A percentile compares a stretch with the other conserved stretches of the same genome.
Conservation (phyloP, 2,329 filamentous ascomycete species). For the Botrytis pseudocinerea region DNA sequence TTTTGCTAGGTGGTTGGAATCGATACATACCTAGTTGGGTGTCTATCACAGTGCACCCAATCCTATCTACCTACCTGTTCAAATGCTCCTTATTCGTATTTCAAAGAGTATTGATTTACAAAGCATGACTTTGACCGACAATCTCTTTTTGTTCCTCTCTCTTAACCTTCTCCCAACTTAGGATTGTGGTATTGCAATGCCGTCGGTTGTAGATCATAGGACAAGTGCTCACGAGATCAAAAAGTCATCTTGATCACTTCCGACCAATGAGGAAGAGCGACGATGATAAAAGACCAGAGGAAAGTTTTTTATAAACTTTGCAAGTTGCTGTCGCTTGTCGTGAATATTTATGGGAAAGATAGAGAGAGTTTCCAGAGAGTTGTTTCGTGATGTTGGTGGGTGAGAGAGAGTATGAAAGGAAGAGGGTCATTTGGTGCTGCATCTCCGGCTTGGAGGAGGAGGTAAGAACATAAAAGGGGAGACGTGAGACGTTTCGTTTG, state of each 20-base stretch:
- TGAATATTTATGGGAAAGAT: neutral
- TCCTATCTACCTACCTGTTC: neutral
- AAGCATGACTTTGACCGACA: neutral
- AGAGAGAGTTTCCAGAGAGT: neutral
- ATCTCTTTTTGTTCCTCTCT: neutral
- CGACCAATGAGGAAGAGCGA: neutral
- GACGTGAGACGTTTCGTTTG: neutral
- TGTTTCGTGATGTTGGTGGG: neutral
- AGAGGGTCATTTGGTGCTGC: neutral
- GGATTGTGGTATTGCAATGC: neutral
- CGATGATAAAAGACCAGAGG: neutral
- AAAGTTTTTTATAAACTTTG: neutral
- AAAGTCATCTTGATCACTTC: neutral
- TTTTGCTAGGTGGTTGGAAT: neutral
- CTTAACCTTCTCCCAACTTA: neutral
- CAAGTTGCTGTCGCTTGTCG: neutral
- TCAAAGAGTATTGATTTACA: neutral
- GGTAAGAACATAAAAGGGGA: neutral
- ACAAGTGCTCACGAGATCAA: conserved; percentile 5
- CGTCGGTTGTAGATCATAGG: neutral
- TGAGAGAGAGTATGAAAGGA: neutral
- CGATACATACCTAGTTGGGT: neutral
- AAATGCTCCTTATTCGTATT: neutral
- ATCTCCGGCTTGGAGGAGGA: neutral
- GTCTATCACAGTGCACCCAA: neutral